A percentile compares a stretch with the other conserved stretches of the same genome.
Conservation (phyloP, 495 filamentous ascomycete genomes). For the Oidiodendron maius region DNA sequence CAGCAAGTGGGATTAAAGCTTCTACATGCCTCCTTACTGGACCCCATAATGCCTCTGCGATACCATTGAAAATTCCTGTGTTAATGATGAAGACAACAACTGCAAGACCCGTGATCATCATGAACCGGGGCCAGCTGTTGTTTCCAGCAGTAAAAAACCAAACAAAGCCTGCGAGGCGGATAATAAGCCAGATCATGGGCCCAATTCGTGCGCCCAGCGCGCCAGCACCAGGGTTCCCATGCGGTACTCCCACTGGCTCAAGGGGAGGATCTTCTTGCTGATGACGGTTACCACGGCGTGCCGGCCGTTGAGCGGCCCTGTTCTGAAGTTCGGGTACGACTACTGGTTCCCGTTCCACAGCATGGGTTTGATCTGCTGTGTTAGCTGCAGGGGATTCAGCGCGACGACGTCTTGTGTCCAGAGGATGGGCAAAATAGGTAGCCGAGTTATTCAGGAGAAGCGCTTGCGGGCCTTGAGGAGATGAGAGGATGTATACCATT, state of each 20-base stretch:
- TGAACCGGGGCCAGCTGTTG: constrained; percentile 59
- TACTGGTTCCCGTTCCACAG: not conserved
- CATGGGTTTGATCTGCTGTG: not conserved
- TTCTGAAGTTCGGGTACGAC: constrained; percentile 17
- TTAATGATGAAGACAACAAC: constrained; percentile 59
- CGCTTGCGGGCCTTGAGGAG: constrained; percentile 53
- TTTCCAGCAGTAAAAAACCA: constrained; percentile 74
- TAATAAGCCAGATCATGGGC: constrained; percentile 69
- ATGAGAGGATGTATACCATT: constrained; percentile 56
- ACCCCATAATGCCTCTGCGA: constrained; percentile 50
- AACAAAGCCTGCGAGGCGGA: constrained; percentile 68
- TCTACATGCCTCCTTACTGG: constrained; percentile 69
- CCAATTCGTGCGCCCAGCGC: constrained; percentile 40
- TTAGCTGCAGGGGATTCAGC: not conserved
- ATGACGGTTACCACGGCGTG: constrained; percentile 21
- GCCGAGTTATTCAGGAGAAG: constrained; percentile 46
- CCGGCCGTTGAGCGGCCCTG: constrained; percentile 11
- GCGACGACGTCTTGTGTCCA: constrained; percentile 14
- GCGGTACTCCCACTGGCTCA: constrained; percentile 8
- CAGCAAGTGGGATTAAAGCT: constrained; percentile 53
- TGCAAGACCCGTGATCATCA: constrained; percentile 55
- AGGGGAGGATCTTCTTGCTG: not conserved
- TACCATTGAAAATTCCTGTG: constrained; percentile 52
- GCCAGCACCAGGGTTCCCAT: constrained; percentile 21
- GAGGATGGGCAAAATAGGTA: constrained; percentile 36